These are phyloP conservation scores for Lenwebbia sp. DNA, from an alignment of 345 rosid species.

Conservation along the genomic window DNA sequence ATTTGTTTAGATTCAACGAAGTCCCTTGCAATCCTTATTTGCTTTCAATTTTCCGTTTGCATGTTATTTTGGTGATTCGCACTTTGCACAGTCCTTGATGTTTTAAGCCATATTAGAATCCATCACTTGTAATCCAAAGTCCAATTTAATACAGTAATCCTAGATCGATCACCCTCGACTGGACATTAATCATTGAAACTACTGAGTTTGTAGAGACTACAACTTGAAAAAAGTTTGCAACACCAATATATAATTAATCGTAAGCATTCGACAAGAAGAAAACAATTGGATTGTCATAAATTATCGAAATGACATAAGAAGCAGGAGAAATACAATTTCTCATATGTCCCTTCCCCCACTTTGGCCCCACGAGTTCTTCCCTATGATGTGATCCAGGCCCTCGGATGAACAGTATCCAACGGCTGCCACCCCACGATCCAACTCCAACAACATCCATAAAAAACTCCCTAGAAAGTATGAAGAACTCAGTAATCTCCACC, in stretches of 20 bases:
- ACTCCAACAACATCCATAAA: neutral
- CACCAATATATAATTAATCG: neutral
- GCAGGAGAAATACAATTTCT: neutral
- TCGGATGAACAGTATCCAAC: too few species aligned
- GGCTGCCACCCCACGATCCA: neutral
- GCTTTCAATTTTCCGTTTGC: neutral
- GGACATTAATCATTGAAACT: neutral
- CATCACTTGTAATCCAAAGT: neutral
- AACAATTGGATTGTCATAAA: neutral
- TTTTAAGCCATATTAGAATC: neutral
- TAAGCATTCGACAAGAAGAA: neutral
- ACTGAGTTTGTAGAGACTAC: neutral
- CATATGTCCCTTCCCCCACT: neutral
- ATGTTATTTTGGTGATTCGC: neutral
- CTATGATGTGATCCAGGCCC: neutral
- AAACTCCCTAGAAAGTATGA: neutral
- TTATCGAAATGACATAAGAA: neutral
- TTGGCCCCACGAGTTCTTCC: neutral
- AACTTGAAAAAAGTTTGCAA: neutral
- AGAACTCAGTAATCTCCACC: neutral
- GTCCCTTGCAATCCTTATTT: neutral
- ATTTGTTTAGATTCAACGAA: neutral
- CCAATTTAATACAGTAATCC: neutral
- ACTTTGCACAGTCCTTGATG: neutral
- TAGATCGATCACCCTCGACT: neutral